phyloP scores from a whole-genome alignment of 805 yeast genomes.

The Torulaspora microellipsoides region DNA sequence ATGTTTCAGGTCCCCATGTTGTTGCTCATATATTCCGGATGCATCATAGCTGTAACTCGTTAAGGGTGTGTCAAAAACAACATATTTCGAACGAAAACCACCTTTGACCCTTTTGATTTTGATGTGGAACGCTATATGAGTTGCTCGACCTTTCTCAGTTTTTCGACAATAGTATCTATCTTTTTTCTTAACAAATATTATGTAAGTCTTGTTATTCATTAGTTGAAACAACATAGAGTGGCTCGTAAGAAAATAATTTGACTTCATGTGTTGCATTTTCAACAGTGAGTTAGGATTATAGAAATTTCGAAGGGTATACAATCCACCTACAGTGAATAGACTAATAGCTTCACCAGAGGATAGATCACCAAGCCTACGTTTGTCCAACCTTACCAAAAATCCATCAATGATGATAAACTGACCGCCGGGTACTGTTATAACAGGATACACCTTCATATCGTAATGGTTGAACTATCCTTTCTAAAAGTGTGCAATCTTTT shows the following conservation, averaged over 20 bases:
- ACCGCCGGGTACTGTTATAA: slow-evolving; percentile 7
- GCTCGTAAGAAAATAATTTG: slow-evolving; percentile 8
- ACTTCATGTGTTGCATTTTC: slow-evolving; percentile 4
- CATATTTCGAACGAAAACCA: slow-evolving; percentile 4
- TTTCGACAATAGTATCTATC: slow-evolving; percentile 10
- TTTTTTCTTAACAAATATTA: slow-evolving; percentile 8
- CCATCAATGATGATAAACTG: slow-evolving; percentile 12
- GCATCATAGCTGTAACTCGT: not conserved
- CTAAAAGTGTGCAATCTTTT: too few species aligned
- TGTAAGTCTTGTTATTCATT: slow-evolving; percentile 3
- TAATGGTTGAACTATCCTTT: too few species aligned
- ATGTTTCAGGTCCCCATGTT: slow-evolving; percentile 3
- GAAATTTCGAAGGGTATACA: not conserved
- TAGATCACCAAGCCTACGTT: too few species aligned
- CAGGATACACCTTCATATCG: slow-evolving; percentile 6
- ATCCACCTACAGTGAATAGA: slow-evolving; percentile 1
- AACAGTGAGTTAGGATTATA: slow-evolving; percentile 2
- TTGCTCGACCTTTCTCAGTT: slow-evolving; percentile 5
- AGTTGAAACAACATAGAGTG: slow-evolving; percentile 6
- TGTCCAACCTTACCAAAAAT: slow-evolving; percentile 4
- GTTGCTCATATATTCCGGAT: slow-evolving; percentile 4
- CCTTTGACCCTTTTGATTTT: slow-evolving; percentile 2
- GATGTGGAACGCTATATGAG: slow-evolving; percentile 9
- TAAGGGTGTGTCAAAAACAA: slow-evolving; percentile 8
- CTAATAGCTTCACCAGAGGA: slow-evolving; percentile 1